Evolutionary conservation across 1,139 yeast genomes (phyloP).

Genomic region (Blastobotrys petasosporus): DNA sequence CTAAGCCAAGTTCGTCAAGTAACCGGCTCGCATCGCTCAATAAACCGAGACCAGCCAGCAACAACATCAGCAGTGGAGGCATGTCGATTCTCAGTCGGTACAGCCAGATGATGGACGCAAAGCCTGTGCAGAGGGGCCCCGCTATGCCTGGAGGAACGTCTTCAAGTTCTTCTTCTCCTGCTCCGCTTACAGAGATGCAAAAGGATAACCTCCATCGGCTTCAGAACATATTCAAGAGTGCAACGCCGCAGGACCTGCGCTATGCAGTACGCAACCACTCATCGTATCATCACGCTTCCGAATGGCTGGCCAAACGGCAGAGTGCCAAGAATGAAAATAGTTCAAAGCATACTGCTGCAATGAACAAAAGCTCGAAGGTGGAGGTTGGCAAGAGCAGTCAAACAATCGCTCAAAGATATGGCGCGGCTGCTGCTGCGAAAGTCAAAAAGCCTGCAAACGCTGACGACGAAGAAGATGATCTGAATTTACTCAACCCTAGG

Average conservation of each 20-base stretch:
- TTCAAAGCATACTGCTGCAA: neutral
- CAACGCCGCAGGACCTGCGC: conserved; percentile 2
- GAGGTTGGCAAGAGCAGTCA: conserved; percentile 3
- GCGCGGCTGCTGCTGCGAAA: conserved; percentile 1
- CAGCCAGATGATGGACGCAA: conserved; percentile 4
- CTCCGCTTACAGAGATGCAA: conserved; percentile 1
- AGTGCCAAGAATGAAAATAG: neutral
- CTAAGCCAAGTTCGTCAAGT: too few relatives aligned
- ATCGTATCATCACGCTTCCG: conserved; percentile 2
- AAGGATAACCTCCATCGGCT: neutral
- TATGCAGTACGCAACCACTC: conserved; percentile 1
- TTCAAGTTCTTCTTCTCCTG: neutral
- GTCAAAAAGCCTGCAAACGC: conserved; percentile 7
- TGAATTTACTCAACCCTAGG: conserved; percentile 1
- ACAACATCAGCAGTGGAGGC: neutral
- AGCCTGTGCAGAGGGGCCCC: conserved; percentile 7
- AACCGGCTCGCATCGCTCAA: neutral
- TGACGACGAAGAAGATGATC: conserved; percentile 13
- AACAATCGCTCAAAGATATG: conserved; percentile 9
- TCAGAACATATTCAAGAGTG: neutral
- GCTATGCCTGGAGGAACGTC: neutral
- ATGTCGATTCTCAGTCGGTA: conserved; percentile 3
- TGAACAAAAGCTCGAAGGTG: neutral
- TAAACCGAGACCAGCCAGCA: neutral
- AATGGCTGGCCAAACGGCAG: conserved; percentile 1